Conservation (phyloP, 2,329 filamentous ascomycete species). For the Aschersonia sp. region DNA sequence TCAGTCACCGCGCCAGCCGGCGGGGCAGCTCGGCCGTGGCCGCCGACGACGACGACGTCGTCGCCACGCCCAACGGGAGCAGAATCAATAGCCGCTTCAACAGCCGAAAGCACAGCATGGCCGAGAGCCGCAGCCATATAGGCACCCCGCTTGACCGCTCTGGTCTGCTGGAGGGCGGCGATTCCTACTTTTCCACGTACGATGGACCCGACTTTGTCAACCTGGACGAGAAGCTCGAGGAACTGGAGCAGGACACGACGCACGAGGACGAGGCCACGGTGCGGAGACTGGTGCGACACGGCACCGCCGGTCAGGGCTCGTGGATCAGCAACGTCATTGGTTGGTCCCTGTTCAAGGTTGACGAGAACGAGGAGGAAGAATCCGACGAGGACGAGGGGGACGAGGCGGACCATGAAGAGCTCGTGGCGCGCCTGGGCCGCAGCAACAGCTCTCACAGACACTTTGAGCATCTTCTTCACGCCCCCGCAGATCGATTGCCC, state of each 20-base stretch:
- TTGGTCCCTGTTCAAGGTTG: slow-evolving; percentile 48
- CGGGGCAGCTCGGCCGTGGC: slow-evolving; percentile 26
- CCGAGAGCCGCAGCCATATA: slow-evolving; percentile 21
- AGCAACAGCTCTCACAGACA: slow-evolving; percentile 20
- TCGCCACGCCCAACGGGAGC: slow-evolving; percentile 21
- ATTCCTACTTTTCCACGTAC: slow-evolving; percentile 25
- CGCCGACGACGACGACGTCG: slow-evolving; percentile 17
- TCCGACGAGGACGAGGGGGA: slow-evolving; percentile 26
- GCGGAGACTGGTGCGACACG: slow-evolving; percentile 38
- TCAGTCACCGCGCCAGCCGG: slow-evolving; percentile 32
- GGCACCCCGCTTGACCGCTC: slow-evolving; percentile 28
- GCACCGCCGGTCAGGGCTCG: slow-evolving; percentile 34
- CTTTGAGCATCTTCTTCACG: slow-evolving; percentile 24
- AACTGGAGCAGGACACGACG: slow-evolving; percentile 33
- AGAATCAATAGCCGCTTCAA: slow-evolving; percentile 32
- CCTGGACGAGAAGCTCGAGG: slow-evolving; percentile 43
- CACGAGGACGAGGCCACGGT: slow-evolving; percentile 45
- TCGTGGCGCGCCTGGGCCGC: slow-evolving; percentile 13
- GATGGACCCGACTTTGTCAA: slow-evolving; percentile 48
- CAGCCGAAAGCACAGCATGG: slow-evolving; percentile 25
- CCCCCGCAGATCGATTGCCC: slow-evolving; percentile 31
- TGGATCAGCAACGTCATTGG: slow-evolving; percentile 46
- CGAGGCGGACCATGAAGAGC: slow-evolving; percentile 11
- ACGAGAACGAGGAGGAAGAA: slow-evolving; percentile 39
- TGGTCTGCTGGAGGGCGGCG: slow-evolving; percentile 21